Percentiles rank a stretch among this genome's conserved stretches.
Evolutionary conservation across 108 stramenopile species (phyloP).

Genomic region (Schizochytrium sp.): DNA sequence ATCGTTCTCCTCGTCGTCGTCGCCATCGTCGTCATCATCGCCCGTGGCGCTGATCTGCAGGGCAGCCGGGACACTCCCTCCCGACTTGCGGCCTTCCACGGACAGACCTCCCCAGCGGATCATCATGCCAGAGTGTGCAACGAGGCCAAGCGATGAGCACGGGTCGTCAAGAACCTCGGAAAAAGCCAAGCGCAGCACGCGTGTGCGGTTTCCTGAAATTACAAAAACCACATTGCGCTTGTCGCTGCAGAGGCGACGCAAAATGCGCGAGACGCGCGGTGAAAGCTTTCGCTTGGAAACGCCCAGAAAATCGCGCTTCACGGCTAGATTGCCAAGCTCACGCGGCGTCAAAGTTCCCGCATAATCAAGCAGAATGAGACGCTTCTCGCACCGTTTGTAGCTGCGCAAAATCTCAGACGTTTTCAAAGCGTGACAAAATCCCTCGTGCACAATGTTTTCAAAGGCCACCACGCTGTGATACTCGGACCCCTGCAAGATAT

Average conservation of each 20-base stretch:
- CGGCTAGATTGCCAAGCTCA: constrained; percentile 84
- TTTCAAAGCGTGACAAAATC: constrained; percentile 36
- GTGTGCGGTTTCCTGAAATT: background rate
- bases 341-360: constrained; percentile 91
- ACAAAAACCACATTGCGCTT: background rate
- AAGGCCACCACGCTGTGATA: constrained; percentile 19
- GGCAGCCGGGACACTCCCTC: background rate
- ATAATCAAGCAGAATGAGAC: constrained; percentile 92
- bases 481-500: constrained; percentile 48
- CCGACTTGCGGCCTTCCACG: background rate
- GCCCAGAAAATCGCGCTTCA: constrained; percentile 88
- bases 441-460: constrained; percentile 48
- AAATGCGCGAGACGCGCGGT: background rate
- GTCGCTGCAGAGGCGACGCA: background rate
- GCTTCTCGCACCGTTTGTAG: constrained; percentile 56
- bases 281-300: constrained; percentile 41
- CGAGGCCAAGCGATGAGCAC: background rate
- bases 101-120: background rate
- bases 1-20: background rate
- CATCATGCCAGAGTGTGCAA: background rate
- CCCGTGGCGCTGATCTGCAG: background rate
- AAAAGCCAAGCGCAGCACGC: background rate
- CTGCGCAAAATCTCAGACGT: constrained; percentile 53
- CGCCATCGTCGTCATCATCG: background rate
- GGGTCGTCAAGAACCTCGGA: background rate